Percentiles rank a stretch among this genome's conserved stretches.
Conservation (phyloP, 1,284 basidiomycete species). For the Leccinum fuscescens region DNA sequence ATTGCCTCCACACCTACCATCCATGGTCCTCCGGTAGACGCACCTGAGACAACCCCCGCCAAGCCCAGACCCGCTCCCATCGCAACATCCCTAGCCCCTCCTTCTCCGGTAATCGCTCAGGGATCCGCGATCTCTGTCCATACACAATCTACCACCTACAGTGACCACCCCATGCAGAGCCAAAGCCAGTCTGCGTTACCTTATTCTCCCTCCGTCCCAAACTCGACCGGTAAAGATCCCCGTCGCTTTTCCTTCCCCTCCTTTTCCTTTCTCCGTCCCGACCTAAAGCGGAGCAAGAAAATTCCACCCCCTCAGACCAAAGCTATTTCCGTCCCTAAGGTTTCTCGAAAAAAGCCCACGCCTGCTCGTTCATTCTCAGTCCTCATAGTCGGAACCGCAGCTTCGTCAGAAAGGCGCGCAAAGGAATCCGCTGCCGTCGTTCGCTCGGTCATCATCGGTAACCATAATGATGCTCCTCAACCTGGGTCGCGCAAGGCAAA, state of each 20-base stretch:
- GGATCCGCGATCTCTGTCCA: slow-evolving; percentile 13
- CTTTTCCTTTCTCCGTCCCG: slow-evolving; percentile 35
- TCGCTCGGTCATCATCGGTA: slow-evolving; percentile 67
- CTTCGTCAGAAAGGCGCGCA: slow-evolving; percentile 56
- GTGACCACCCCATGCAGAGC: slow-evolving; percentile 20
- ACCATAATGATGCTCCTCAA: slow-evolving; percentile 35
- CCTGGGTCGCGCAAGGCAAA: slow-evolving; percentile 34
- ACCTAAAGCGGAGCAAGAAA: slow-evolving; percentile 28
- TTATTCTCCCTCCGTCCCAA: slow-evolving; percentile 16
- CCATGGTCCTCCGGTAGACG: slow-evolving; percentile 15
- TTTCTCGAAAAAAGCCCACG: slow-evolving; percentile 36
- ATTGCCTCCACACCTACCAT: slow-evolving; percentile 31
- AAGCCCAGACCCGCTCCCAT: slow-evolving; percentile 11
- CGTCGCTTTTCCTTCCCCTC: slow-evolving; percentile 42
- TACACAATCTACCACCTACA: slow-evolving; percentile 20
- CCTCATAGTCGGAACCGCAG: slow-evolving; percentile 18
- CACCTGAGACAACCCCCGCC: background rate
- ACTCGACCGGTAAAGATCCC: slow-evolving; percentile 22
- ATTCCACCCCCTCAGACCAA: slow-evolving; percentile 10
- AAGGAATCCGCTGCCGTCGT: slow-evolving; percentile 60
- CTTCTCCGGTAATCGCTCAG: slow-evolving; percentile 11
- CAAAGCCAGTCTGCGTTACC: slow-evolving; percentile 31
- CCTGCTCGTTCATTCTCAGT: slow-evolving; percentile 31
- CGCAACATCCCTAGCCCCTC: slow-evolving; percentile 24
- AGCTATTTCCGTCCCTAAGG: slow-evolving; percentile 8